phyloP scores from a whole-genome alignment of 202 grass and related monocot species.

The Schoenoplectus triqueter region DNA sequence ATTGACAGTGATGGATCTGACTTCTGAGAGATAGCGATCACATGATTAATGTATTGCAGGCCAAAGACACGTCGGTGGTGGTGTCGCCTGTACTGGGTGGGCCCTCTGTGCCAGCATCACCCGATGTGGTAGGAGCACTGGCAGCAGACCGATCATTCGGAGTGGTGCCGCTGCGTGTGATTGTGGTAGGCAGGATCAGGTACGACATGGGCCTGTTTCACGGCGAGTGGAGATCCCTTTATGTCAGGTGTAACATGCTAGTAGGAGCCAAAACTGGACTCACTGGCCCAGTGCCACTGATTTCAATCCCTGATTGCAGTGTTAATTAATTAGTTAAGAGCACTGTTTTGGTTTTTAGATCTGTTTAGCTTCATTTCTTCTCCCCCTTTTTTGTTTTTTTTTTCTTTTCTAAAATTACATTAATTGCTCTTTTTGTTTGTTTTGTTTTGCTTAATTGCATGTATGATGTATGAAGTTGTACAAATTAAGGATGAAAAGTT shows the following conservation, averaged over 20 bases:
- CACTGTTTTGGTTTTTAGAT: not conserved
- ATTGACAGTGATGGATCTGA: too few relatives aligned
- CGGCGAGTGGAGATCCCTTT: constrained; percentile 27
- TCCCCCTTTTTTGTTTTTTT: not conserved
- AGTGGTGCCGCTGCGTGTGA: constrained; percentile 25
- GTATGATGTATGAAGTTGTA: not conserved
- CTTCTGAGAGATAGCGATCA: not conserved
- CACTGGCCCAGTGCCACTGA: constrained; percentile 29
- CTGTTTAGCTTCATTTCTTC: not conserved
- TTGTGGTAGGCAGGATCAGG: constrained; percentile 38
- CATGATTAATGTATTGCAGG: constrained; percentile 6
- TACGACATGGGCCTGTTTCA: constrained; percentile 33
- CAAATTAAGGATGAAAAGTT: not conserved
- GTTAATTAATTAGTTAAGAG: not conserved
- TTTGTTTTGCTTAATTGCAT: not conserved
- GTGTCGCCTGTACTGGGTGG: constrained; percentile 36
- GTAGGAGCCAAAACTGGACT: constrained; percentile 30
- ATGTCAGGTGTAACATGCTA: constrained; percentile 31
- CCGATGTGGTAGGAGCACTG: constrained; percentile 7
- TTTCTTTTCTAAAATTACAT: not conserved
- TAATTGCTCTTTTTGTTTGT: not conserved
- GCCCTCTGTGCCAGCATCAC: constrained; percentile 22
- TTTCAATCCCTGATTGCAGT: constrained; percentile 27
- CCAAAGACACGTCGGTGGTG: not conserved
- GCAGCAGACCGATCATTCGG: constrained; percentile 23